Conservation (phyloP, 129 eudicot species). For the Cynara cardunculus region DNA sequence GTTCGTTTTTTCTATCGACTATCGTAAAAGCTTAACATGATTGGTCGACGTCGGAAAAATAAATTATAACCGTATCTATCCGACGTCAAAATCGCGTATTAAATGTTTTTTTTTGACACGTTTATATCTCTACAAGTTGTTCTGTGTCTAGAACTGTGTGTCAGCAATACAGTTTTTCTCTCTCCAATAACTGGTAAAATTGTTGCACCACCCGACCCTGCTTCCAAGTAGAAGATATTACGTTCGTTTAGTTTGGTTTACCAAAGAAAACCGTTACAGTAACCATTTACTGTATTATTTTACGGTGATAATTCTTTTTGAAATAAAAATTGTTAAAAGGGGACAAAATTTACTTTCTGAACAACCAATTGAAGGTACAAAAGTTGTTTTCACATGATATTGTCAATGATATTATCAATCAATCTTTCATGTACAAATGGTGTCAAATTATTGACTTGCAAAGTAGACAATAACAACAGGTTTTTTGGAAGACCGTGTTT, state of each 20-base stretch:
- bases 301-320: not conserved
- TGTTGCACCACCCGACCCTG: not conserved
- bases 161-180: not conserved
- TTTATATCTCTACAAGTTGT: not conserved
- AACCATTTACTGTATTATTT: not conserved
- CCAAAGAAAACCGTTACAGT: not conserved
- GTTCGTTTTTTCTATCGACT: not conserved
- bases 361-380: not conserved
- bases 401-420: slow-evolving; percentile 7
- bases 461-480: not conserved
- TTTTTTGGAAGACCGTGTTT: not conserved
- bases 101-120: not conserved
- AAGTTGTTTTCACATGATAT: slow-evolving; percentile 13
- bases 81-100: not conserved
- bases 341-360: not conserved
- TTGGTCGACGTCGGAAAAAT: not conserved
- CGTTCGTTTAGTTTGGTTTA: not conserved
- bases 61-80: not conserved
- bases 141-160: not conserved
- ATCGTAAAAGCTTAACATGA: not conserved
- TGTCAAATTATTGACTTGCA: slow-evolving; percentile 10
- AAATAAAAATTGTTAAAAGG: not conserved
- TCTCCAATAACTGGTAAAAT: not conserved
- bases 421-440: not conserved
- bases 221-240: not conserved